Base-by-base conservation (phyloP, 2,329 filamentous ascomycete species). In the Fusarium globosum region DNA sequence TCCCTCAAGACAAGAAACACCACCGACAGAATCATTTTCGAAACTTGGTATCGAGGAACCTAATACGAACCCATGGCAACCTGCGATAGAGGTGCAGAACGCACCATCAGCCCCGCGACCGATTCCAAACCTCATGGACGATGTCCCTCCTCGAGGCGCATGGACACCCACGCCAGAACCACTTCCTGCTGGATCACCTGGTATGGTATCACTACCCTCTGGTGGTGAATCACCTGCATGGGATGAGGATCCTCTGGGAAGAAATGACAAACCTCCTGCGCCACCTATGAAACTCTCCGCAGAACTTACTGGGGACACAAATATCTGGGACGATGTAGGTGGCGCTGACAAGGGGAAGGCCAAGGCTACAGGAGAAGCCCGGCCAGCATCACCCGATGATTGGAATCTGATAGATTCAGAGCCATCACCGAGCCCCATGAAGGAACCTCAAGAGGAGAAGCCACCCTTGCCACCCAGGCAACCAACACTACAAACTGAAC, bases 341-440 rank as follows among this genome's bases (percentile, higher is more conserved):
- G 75, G 78, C 1, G 60, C 77, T 10, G 81, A 81, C 30, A 87
- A 86, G 66, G 85, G 81, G 3, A 88, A 87, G 62, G 81, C 76
- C 6, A 83, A 80, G 30, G 80, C 81, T 52, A 52, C 68, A 16
- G 64, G 74, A 8, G 68, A 76, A 2, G 59, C 52, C 4, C 69
- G 78, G n/a, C 35, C 74, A 33, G 60, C 68, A 16, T 75, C 71
- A 18, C 56, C 81, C 13, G 85, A 88, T 11, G 87, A 86, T 43
- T 89, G 87, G 87, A 88, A 86, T 61, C 66, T 89, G 61, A 84
- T 88, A 53, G 87, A 88, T 43, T 76, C 82, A 26, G 85, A 85
- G 28, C 76, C 82, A 14, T 74, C 76, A 18, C 72, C 76, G 10
- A 74, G 69, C 20, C 64, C 69, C 4, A 28, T 52, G 16, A 68